phyloP scores from a whole-genome alignment of 192 early-diverging fungal species.

The Gamsiella multidivaricata region DNA sequence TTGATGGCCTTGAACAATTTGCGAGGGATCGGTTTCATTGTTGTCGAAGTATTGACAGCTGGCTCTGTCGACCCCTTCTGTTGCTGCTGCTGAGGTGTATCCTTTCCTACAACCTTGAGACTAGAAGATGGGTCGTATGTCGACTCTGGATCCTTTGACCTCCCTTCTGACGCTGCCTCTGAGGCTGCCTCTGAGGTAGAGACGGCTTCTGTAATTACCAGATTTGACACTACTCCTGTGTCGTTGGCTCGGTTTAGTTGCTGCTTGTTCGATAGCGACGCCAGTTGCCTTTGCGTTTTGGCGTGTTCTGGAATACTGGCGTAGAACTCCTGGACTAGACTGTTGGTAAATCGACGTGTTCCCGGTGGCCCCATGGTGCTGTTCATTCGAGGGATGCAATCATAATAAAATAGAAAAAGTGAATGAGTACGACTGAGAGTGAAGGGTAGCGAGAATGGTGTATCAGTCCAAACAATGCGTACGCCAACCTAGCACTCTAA shows the following conservation, averaged over 20 bases:
- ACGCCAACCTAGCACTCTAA: too few relatives aligned
- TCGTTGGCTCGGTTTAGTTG: background rate
- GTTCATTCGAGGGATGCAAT: background rate
- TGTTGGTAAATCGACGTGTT: background rate
- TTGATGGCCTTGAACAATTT: conserved; percentile 19
- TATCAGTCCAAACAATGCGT: too few relatives aligned
- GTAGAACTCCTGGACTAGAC: background rate
- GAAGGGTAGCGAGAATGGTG: too few relatives aligned
- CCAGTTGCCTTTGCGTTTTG: background rate
- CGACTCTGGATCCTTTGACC: too few relatives aligned
- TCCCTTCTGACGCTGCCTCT: too few relatives aligned
- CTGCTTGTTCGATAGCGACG: background rate
- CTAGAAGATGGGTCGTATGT: too few relatives aligned
- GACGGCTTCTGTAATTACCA: too few relatives aligned
- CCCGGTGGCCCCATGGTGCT: background rate
- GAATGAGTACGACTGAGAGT: too few relatives aligned
- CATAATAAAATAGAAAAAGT: too few relatives aligned
- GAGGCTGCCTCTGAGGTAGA: too few relatives aligned
- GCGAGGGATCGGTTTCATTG: background rate
- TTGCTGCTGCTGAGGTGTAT: background rate
- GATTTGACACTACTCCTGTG: background rate
- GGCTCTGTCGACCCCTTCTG: background rate
- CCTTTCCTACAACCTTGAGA: too few relatives aligned
- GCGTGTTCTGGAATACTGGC: background rate
- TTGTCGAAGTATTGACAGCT: background rate